Conservation (phyloP, 805 yeast species). For the Candida nanaspora region DNA sequence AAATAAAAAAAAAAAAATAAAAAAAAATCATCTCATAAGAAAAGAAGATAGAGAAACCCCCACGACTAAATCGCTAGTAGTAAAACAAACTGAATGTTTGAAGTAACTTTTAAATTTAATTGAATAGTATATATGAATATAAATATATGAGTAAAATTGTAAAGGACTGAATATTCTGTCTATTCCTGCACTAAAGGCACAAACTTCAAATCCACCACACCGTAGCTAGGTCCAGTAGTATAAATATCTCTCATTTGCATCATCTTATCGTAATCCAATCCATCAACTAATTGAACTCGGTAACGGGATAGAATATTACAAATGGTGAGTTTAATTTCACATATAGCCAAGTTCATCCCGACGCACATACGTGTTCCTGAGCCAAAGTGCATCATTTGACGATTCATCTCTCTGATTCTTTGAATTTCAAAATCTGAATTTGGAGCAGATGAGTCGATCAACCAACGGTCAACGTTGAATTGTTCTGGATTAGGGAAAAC, state of each 20-base stretch:
- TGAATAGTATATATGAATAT: too few species aligned
- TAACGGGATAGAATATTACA: conserved; percentile 48
- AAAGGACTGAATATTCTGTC: neutral
- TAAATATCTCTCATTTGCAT: conserved; percentile 23
- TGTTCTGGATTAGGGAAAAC: conserved; percentile 45
- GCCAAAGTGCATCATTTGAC: conserved; percentile 61
- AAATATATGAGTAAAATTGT: neutral
- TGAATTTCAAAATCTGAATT: conserved; percentile 19
- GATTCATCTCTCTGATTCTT: conserved; percentile 39
- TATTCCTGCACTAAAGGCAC: neutral
- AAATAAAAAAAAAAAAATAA: neutral
- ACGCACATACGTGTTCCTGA: conserved; percentile 69
- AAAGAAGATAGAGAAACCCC: neutral
- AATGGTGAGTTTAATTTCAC: conserved; percentile 54
- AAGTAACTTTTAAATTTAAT: too few species aligned
- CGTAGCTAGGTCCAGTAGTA: conserved; percentile 22
- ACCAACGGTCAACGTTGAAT: conserved; percentile 54
- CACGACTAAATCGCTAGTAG: neutral
- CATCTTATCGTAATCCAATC: conserved; percentile 16
- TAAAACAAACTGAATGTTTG: too few species aligned
- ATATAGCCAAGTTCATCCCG: conserved; percentile 61
- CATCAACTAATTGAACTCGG: conserved; percentile 15
- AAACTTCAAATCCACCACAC: conserved; percentile 2
- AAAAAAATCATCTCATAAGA: neutral
- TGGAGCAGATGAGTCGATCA: conserved; percentile 22